Base-by-base conservation (phyloP, 495 filamentous ascomycete genomes). In the Umbilicaria muhlenbergii region DNA sequence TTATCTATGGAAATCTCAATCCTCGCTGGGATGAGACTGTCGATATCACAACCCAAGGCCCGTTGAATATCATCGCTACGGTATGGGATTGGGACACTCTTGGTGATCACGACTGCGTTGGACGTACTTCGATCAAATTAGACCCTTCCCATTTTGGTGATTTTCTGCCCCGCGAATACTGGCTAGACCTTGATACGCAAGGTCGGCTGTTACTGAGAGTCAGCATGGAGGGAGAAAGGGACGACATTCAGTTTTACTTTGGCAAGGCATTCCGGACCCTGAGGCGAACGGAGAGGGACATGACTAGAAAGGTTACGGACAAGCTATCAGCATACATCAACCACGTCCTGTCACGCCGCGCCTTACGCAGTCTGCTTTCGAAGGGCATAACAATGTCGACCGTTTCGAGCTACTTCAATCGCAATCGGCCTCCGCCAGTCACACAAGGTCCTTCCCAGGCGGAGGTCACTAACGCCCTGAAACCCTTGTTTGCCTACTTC, bases 61-160 rank as follows among this genome's bases (percentile, higher is more conserved):
- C 89, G 32, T 66, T 96, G 34, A 94, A 94, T 52, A 78, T 99
- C 52, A 91, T 95, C 49, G 88, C 87, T 18, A 99, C 91, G 1
- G 82, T 96, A 19, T 99, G 92, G 92, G 92, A 99, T 63, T 92
- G 88, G 77, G 92, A 99, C 65, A 81, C 85, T 12, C 76, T 99
- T 44, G 91, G 92, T 35, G 92, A 99, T 55, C 91, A 99, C 48
- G 92, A 99, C 54, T 96, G 91, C 55, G 85, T 96, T 34, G 91
- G 91, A 11, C 77, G 91, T 41, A 94, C 91, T 11, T 92, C 83
- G 7, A 70, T 96, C 44, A 99, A 99, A 60, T 68, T 99, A 15
- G 91, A 99, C 50, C 91, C 91, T 10, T 69, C 82, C 28, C 86
- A 94, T 64, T 99, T 99, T 61, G 78, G 87, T 45, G 91, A 99